These are phyloP conservation scores for Ustilago trichophora DNA, from an alignment of 1,284 basidiomycete species.

Conservation along the genomic window DNA sequence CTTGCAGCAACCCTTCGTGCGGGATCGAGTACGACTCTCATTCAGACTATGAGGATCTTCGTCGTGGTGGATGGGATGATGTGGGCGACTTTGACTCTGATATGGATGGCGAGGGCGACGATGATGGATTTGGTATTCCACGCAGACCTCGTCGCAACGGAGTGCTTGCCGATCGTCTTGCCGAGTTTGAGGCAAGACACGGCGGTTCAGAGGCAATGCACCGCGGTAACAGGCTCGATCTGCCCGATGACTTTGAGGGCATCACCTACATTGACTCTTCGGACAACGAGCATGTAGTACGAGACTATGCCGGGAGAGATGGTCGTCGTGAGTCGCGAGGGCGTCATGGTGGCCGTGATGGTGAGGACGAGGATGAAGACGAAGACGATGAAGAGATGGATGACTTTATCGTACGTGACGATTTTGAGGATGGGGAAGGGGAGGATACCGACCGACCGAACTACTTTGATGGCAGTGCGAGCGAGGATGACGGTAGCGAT, in stretches of 20 bases:
- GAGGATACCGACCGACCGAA: too few species aligned
- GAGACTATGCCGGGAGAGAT: neutral
- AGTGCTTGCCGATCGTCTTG: conserved; percentile 1
- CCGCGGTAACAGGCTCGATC: conserved; percentile 6
- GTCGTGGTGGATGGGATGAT: conserved; percentile 16
- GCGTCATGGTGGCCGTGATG: neutral
- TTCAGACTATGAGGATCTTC: conserved; percentile 22
- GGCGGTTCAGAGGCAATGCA: conserved; percentile 13
- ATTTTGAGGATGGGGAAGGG: neutral
- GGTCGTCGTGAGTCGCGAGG: neutral
- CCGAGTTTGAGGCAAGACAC: conserved; percentile 24
- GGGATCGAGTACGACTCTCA: conserved; percentile 41
- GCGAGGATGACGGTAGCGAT: neutral
- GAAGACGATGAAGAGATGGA: conserved; percentile 42
- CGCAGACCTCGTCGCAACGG: neutral
- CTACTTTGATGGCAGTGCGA: neutral
- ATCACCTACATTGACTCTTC: conserved; percentile 3
- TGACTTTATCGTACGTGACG: conserved; percentile 32
- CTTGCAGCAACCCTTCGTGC: conserved; percentile 54
- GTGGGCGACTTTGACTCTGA: conserved; percentile 18
- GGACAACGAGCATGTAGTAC: conserved; percentile 3
- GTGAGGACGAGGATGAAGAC: conserved; percentile 3
- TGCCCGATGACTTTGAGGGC: neutral
- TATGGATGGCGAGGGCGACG: conserved; percentile 2
- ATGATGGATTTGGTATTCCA: neutral